Percentiles rank a stretch among this genome's conserved stretches.
Evolutionary conservation across 148 eudicot species (phyloP).

Genomic region (Cornus controversa): DNA sequence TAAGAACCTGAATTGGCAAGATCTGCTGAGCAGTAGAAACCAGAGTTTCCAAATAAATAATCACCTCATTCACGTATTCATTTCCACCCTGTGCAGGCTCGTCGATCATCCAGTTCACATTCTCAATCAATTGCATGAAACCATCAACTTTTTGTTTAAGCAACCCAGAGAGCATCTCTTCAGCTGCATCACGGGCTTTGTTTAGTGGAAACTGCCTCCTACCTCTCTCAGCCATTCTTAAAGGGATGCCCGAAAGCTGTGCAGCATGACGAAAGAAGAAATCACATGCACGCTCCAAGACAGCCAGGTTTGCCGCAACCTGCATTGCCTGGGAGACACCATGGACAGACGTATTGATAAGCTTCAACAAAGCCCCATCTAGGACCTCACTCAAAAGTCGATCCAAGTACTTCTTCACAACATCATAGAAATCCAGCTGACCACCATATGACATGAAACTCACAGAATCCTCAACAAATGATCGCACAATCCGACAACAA

Average conservation of each 20-base stretch:
- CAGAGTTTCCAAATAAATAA: slow-evolving; percentile 82
- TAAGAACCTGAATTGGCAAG: slow-evolving; percentile 79
- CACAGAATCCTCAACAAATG: slow-evolving; percentile 95
- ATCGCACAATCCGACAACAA: slow-evolving; percentile 90
- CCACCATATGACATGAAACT: slow-evolving; percentile 96
- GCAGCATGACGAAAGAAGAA: slow-evolving; percentile 94
- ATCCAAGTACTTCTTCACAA: slow-evolving; percentile 92
- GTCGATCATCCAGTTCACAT: slow-evolving; percentile 92
- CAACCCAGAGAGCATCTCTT: slow-evolving; percentile 85
- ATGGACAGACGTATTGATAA: slow-evolving; percentile 56
- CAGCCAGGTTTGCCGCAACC: slow-evolving; percentile 97
- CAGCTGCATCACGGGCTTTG: slow-evolving; percentile 92
- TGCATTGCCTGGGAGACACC: slow-evolving; percentile 98
- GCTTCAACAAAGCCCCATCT: slow-evolving; percentile 76
- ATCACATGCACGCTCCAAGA: slow-evolving; percentile 97
- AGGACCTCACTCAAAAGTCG: slow-evolving; percentile 78
- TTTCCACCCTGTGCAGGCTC: slow-evolving; percentile 77
- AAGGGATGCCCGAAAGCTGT: slow-evolving; percentile 87
- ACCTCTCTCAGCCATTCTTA: slow-evolving; percentile 92
- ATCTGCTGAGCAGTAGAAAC: slow-evolving; percentile 97
- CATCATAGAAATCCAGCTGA: slow-evolving; percentile 91
- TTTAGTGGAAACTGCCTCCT: slow-evolving; percentile 76
- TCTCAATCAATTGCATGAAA: slow-evolving; percentile 76
- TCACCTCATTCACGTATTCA: slow-evolving; percentile 94
- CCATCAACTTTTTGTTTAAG: slow-evolving; percentile 91